Conservation (phyloP, 768 basidiomycete genomes). For the Coprinopsis cinerea region DNA sequence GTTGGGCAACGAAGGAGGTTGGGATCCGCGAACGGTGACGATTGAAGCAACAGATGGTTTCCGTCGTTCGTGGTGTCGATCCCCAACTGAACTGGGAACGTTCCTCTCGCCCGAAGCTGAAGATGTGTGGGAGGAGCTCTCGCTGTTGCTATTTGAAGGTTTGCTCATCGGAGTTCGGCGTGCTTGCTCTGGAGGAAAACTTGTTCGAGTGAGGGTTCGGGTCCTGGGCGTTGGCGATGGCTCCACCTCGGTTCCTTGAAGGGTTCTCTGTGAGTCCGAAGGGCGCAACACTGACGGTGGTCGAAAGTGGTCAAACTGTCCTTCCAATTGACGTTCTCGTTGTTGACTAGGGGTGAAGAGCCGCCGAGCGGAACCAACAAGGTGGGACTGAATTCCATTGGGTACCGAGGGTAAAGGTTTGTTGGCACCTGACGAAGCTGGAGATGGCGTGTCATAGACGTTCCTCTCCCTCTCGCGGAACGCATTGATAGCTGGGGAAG, state of each 20-base stretch:
- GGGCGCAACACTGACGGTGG: neutral
- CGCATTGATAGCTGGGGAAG: constrained; percentile 28
- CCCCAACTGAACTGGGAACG: constrained; percentile 7
- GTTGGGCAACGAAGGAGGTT: constrained; percentile 36
- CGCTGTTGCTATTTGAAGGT: neutral
- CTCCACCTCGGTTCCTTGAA: constrained; percentile 21
- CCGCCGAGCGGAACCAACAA: constrained; percentile 32
- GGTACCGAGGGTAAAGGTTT: constrained; percentile 10
- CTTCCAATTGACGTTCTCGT: constrained; percentile 34
- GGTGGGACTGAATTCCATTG: constrained; percentile 3
- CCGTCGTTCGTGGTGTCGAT: constrained; percentile 19
- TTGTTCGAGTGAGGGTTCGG: constrained; percentile 50
- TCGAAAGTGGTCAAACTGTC: constrained; percentile 5
- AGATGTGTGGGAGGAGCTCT: constrained; percentile 5
- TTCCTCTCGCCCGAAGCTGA: constrained; percentile 4
- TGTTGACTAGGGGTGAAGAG: constrained; percentile 55
- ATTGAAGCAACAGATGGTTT: constrained; percentile 32
- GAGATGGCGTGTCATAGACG: constrained; percentile 19
- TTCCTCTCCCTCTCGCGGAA: constrained; percentile 16
- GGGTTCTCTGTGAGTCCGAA: constrained; percentile 36
- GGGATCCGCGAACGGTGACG: constrained; percentile 23
- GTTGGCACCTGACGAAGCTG: constrained; percentile 14
- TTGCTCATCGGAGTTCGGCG: constrained; percentile 15
- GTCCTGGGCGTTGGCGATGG: constrained; percentile 17
- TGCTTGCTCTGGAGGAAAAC: constrained; percentile 52